Conservation (phyloP, 257 asterid species). For the Nicotiana attenuata region DNA sequence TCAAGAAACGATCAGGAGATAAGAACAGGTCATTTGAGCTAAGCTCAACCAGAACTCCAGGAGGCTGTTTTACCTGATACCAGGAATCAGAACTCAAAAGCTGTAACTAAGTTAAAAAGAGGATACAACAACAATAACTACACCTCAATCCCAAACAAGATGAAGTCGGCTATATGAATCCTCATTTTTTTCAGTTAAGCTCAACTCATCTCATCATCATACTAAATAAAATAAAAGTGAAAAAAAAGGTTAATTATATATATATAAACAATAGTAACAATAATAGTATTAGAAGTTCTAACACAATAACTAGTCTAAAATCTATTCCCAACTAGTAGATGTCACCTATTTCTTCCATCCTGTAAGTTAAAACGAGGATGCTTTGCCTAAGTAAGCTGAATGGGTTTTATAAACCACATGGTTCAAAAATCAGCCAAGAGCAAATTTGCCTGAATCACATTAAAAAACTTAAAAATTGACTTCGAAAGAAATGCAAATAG, state of each 20-base stretch:
- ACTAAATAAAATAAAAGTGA: no score
- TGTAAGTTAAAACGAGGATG: neutral
- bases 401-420: neutral
- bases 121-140: neutral
- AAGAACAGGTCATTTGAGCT: conserved; percentile 43
- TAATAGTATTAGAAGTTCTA: no score
- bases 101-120: neutral
- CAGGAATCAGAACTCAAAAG: conserved; percentile 2
- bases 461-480: neutral
- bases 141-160: no score
- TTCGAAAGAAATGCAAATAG: neutral
- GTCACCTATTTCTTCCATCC: no score
- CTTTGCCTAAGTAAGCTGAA: neutral
- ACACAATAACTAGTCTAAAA: no score
- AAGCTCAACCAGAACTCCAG: conserved; percentile 51
- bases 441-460: neutral
- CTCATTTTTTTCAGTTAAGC: no score
- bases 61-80: conserved; percentile 42
- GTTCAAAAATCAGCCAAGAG: neutral
- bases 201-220: no score
- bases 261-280: no score
- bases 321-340: no score
- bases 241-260: no score
- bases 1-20: conserved; percentile 55
- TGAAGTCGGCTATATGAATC: no score